Evolutionary conservation across 805 yeast genomes (phyloP).

Genomic region (Pichia deserticola): DNA sequence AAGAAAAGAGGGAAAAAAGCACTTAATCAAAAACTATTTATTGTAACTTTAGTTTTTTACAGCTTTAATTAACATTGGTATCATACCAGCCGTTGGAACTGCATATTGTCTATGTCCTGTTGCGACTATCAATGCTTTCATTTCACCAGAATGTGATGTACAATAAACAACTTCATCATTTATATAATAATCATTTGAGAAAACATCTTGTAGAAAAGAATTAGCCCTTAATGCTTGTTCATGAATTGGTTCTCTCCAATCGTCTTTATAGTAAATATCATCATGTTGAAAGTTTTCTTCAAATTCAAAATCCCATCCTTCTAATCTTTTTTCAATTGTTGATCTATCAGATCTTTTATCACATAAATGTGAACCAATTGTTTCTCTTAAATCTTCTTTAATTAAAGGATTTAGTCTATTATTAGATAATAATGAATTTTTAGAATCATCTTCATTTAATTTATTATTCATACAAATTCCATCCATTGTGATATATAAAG

Average conservation of each 20-base stretch:
- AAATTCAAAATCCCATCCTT: slow-evolving; percentile 34
- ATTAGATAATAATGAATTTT: neutral
- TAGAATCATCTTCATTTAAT: slow-evolving; percentile 13
- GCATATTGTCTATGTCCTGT: slow-evolving; percentile 49
- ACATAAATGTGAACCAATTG: slow-evolving; percentile 52
- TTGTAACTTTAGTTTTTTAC: slow-evolving; percentile 3
- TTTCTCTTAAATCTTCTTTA: slow-evolving; percentile 50
- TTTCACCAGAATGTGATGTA: slow-evolving; percentile 59
- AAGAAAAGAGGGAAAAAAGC: too few relatives aligned
- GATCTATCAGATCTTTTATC: slow-evolving; percentile 44
- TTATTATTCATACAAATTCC: slow-evolving; percentile 28
- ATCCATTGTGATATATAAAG: slow-evolving; percentile 45
- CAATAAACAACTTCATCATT: slow-evolving; percentile 34
- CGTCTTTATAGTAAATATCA: slow-evolving; percentile 39
- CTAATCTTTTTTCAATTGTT: slow-evolving; percentile 33
- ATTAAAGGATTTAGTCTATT: slow-evolving; percentile 22
- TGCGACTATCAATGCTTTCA: slow-evolving; percentile 43
- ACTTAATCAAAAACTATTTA: too few relatives aligned
- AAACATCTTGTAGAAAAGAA: slow-evolving; percentile 36
- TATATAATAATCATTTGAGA: slow-evolving; percentile 26
- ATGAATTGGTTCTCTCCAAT: slow-evolving; percentile 39
- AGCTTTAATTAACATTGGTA: slow-evolving; percentile 49
- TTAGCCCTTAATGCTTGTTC: slow-evolving; percentile 46
- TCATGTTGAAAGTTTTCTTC: slow-evolving; percentile 41
- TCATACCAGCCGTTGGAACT: slow-evolving; percentile 60